These are phyloP conservation scores for Talaromyces islandicus DNA, from an alignment of 2,329 filamentous ascomycete genomes.

Conservation along the genomic window DNA sequence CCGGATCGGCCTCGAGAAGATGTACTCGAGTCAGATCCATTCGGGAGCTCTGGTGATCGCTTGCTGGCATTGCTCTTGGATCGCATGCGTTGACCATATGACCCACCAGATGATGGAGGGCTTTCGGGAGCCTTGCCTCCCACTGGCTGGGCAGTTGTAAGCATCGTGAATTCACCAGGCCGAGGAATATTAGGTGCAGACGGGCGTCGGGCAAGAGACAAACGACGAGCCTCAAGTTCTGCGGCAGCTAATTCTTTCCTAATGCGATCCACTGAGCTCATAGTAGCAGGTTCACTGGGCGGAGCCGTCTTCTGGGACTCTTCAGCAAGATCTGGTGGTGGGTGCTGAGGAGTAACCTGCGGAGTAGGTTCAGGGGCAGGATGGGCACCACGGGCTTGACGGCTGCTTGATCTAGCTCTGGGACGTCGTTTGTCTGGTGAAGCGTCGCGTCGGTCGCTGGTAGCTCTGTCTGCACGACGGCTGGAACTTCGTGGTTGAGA, in stretches of 20 bases:
- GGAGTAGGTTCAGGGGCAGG: constrained; percentile 3
- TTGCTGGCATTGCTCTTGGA: constrained; percentile 28
- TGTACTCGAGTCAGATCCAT: constrained; percentile 31
- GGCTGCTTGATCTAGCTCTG: constrained; percentile 29
- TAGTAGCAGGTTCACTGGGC: constrained; percentile 14
- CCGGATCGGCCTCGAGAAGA: constrained; percentile 39
- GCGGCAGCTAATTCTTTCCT: constrained; percentile 72
- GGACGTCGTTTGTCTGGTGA: constrained; percentile 42
- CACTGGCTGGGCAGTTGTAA: constrained; percentile 31
- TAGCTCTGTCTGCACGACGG: constrained; percentile 40
- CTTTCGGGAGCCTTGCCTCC: constrained; percentile 36
- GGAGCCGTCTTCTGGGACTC: constrained; percentile 18
- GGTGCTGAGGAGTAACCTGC: not conserved
- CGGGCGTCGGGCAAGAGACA: constrained; percentile 74
- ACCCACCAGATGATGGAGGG: constrained; percentile 28
- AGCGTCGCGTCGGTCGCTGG: constrained; percentile 32
- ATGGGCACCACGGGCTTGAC: constrained; percentile 14
- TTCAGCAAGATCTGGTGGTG: constrained; percentile 11
- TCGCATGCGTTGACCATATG: constrained; percentile 26
- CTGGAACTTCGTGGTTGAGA: constrained; percentile 48
- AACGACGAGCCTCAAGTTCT: constrained; percentile 81
- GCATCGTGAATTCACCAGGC: constrained; percentile 50
- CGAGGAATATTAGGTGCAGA: constrained; percentile 75
- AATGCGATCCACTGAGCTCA: constrained; percentile 54
- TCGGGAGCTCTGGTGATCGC: constrained; percentile 33